Evolutionary conservation across 495 filamentous ascomycete genomes (phyloP).

Genomic region (Aspergillus affinis): DNA sequence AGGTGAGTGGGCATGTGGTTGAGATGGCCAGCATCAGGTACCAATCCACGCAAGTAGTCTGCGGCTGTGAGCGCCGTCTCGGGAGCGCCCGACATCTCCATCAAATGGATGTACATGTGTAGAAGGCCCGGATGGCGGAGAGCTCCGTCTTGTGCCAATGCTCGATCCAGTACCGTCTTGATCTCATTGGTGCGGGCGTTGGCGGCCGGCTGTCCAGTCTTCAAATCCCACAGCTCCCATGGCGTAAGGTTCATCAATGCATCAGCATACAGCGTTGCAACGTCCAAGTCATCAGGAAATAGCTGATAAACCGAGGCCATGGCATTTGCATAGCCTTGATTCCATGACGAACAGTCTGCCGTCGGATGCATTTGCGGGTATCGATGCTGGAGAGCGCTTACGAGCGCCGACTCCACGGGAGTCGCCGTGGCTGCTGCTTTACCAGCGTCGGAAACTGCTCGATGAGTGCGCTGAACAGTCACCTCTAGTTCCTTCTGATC

Average conservation of each 20-base stretch:
- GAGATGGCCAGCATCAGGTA: slow-evolving; percentile 69
- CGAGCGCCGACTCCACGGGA: slow-evolving; percentile 54
- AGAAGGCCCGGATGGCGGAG: slow-evolving; percentile 59
- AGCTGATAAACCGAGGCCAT: slow-evolving; percentile 56
- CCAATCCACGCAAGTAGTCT: slow-evolving; percentile 58
- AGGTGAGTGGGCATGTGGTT: slow-evolving; percentile 72
- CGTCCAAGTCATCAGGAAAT: slow-evolving; percentile 58
- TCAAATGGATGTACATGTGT: slow-evolving; percentile 71
- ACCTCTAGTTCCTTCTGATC: slow-evolving; percentile 54
- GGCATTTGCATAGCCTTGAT: slow-evolving; percentile 56
- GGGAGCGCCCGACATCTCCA: slow-evolving; percentile 68
- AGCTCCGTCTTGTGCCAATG: slow-evolving; percentile 43
- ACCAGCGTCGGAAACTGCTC: slow-evolving; percentile 43
- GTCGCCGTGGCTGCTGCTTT: slow-evolving; percentile 26
- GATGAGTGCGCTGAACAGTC: slow-evolving; percentile 45
- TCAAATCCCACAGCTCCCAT: slow-evolving; percentile 65
- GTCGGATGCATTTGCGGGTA: slow-evolving; percentile 47
- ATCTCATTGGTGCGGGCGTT: slow-evolving; percentile 57
- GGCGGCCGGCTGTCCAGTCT: slow-evolving; percentile 53
- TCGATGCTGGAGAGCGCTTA: slow-evolving; percentile 54
- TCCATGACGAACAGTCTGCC: slow-evolving; percentile 51
- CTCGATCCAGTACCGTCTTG: slow-evolving; percentile 53
- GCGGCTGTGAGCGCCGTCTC: slow-evolving; percentile 57
- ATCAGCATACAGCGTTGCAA: slow-evolving; percentile 62
- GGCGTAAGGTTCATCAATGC: slow-evolving; percentile 69